These are phyloP conservation scores for Coemansia aciculifera DNA, from an alignment of 192 early-diverging fungal species.

Conservation along the genomic window DNA sequence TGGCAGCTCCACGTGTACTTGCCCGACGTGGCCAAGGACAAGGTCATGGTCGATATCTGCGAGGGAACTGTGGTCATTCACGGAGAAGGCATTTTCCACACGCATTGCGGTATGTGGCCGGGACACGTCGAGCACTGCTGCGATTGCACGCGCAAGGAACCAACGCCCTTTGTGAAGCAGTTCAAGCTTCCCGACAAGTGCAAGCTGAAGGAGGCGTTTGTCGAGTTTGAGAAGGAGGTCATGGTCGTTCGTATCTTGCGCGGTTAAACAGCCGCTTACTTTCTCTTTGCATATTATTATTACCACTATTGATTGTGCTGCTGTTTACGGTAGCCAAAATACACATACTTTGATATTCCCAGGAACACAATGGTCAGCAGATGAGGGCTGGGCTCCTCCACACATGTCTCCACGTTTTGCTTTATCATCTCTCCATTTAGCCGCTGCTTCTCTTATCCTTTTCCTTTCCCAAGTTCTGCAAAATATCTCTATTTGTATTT, in stretches of 20 bases:
- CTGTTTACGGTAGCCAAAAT: neutral
- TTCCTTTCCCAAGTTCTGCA: neutral
- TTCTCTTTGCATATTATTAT: conserved; percentile 4
- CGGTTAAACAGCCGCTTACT: conserved; percentile 11
- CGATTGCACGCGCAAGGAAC: conserved; percentile 51
- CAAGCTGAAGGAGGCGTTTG: conserved; percentile 41
- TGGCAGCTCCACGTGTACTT: conserved; percentile 56
- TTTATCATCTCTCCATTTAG: neutral
- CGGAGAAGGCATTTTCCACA: conserved; percentile 53
- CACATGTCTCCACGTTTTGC: neutral
- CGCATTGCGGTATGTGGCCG: conserved; percentile 56
- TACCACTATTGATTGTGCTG: conserved; percentile 1
- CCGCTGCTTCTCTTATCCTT: no score
- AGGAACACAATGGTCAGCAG: neutral
- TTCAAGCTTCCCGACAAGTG: conserved; percentile 42
- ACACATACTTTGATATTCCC: conserved; percentile 1
- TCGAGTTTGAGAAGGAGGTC: conserved; percentile 55
- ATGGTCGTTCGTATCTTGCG: conserved; percentile 50
- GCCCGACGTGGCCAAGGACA: conserved; percentile 49
- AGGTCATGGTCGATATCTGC: conserved; percentile 48
- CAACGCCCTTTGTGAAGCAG: conserved; percentile 42
- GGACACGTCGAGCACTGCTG: conserved; percentile 54
- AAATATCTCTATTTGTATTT: neutral
- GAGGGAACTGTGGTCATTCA: conserved; percentile 41
- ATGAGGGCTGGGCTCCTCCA: neutral